phyloP scores from a whole-genome alignment of 768 basidiomycete species.

The Tylopilus intermedius region DNA sequence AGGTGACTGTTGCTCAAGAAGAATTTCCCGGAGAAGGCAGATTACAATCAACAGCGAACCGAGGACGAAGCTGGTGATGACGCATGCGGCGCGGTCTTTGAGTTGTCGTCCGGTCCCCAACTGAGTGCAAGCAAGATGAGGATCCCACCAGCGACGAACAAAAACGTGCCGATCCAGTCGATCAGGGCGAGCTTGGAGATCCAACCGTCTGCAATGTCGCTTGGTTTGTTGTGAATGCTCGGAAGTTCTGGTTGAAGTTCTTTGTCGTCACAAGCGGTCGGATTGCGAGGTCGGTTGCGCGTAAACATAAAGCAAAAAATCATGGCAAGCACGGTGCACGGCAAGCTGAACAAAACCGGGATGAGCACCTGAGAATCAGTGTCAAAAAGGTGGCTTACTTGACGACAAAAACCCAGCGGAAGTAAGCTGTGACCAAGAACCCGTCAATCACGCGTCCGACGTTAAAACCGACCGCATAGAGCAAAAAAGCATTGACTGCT shows the following conservation, averaged over 20 bases:
- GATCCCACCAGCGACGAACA: constrained; percentile 31
- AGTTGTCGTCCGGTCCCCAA: constrained; percentile 44
- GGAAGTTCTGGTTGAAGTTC: constrained; percentile 1
- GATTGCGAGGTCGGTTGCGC: no score
- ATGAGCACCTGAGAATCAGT: not conserved
- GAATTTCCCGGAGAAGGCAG: constrained; percentile 32
- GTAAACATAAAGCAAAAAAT: no score
- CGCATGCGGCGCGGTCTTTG: constrained; percentile 33
- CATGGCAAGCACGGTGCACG: no score
- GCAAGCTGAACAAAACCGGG: no score
- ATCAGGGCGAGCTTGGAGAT: no score
- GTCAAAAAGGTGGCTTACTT: constrained; percentile 33
- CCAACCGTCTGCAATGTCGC: no score
- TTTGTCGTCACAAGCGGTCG: no score
- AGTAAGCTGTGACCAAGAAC: constrained; percentile 34
- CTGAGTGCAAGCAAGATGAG: constrained; percentile 14
- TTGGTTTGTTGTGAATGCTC: constrained; percentile 1
- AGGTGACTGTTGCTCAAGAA: constrained; percentile 27
- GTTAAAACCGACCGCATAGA: constrained; percentile 40
- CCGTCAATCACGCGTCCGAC: constrained; percentile 43
- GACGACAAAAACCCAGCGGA: constrained; percentile 54
- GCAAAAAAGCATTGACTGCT: constrained; percentile 23
- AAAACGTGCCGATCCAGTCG: no score
- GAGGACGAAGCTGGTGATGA: constrained; percentile 45
- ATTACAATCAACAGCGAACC: constrained; percentile 38